Conservation (phyloP, 305 asterid genomes). For the Fraxinus paxiana region DNA sequence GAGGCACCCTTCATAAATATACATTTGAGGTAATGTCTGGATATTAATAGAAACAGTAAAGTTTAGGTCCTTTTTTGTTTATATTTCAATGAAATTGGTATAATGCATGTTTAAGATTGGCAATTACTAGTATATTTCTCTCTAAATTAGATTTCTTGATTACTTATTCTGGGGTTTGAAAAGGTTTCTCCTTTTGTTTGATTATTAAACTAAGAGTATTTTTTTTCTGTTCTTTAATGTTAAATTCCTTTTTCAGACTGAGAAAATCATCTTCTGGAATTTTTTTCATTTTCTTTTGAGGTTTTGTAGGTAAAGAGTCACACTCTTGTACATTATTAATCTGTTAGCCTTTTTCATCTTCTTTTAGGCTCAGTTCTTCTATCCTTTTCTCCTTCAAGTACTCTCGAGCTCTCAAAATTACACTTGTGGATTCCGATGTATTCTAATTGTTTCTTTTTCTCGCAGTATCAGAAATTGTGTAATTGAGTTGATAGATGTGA, state of each 20-base stretch:
- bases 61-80: neutral
- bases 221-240: neutral
- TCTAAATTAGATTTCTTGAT: neutral
- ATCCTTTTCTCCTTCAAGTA: neutral
- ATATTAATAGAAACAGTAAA: neutral
- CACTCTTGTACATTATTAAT: neutral
- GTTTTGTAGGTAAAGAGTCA: neutral
- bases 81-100: neutral
- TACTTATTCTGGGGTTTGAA: neutral
- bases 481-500: neutral
- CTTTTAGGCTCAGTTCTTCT: neutral
- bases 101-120: neutral
- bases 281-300: slow-evolving; percentile 10
- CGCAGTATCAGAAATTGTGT: neutral
- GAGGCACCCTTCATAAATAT: neutral
- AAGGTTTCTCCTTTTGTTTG: neutral
- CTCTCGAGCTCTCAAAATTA: neutral
- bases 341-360: neutral
- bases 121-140: neutral
- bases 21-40: neutral
- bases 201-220: neutral
- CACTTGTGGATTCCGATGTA: neutral
- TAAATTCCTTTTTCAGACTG: neutral
- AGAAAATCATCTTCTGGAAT: neutral
- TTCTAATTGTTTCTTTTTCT: neutral